Evolutionary conservation across 2,329 filamentous ascomycete genomes (phyloP).

Genomic region (Metarhizium rileyi): DNA sequence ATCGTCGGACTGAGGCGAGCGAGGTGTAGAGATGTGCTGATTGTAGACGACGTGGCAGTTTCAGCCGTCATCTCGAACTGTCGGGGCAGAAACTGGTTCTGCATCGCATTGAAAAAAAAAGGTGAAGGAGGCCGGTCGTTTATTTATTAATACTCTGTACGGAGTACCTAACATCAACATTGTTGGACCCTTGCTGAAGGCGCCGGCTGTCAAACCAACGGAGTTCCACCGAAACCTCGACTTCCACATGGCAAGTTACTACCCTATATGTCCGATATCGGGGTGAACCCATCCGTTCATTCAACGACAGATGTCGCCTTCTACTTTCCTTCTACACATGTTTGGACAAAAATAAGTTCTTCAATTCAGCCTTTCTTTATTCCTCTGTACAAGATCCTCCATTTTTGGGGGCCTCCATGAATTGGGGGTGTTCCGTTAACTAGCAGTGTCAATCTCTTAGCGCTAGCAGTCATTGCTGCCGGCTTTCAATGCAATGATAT

Average conservation of each 20-base stretch:
- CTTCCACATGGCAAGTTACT: no score
- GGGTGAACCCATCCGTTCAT: no score
- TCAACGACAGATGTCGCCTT: no score
- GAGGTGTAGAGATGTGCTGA: neutral
- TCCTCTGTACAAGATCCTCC: slow-evolving; percentile 18
- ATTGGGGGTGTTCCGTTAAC: slow-evolving; percentile 22
- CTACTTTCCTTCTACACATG: no score
- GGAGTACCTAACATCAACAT: no score
- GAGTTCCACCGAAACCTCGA: no score
- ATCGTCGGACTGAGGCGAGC: neutral
- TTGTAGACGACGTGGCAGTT: neutral
- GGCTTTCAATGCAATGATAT: slow-evolving; percentile 27
- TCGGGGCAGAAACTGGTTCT: neutral
- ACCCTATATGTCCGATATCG: neutral
- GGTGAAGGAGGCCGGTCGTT: no score
- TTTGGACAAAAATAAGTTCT: neutral
- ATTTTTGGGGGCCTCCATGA: slow-evolving; percentile 26
- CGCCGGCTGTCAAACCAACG: no score
- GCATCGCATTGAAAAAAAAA: no score
- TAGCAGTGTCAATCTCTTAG: slow-evolving; percentile 18
- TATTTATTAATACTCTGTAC: no score
- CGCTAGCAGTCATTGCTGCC: slow-evolving; percentile 31
- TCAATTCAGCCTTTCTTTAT: neutral
- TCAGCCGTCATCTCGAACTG: neutral
- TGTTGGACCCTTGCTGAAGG: no score